phyloP scores from a whole-genome alignment of 2,329 filamentous ascomycete species.

The Anthostomella pinea region DNA sequence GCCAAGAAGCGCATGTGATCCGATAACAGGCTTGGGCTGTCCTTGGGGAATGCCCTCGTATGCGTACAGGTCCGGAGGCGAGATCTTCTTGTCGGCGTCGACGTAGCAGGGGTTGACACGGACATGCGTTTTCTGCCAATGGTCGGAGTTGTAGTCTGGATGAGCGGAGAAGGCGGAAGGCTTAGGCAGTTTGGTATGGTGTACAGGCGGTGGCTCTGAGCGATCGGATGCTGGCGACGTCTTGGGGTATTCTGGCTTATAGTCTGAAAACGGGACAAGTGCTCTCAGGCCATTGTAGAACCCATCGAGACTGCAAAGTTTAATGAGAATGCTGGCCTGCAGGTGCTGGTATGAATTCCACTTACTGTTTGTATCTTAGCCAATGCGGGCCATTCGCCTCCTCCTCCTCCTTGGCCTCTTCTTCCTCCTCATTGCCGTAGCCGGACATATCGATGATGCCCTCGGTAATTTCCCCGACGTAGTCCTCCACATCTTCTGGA shows the following conservation, averaged over 20 bases:
- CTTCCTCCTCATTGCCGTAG: slow-evolving; percentile 2
- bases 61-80: slow-evolving; percentile 61
- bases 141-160: slow-evolving; percentile 56
- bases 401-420: slow-evolving; percentile 15
- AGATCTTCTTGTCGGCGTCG: slow-evolving; percentile 56
- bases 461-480: slow-evolving; percentile 4
- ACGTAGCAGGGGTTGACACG: slow-evolving; percentile 61
- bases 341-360: slow-evolving; percentile 5
- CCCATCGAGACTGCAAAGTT: slow-evolving; percentile 62
- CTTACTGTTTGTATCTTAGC: slow-evolving; percentile 44
- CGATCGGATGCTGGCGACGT: slow-evolving; percentile 10
- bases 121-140: slow-evolving; percentile 52
- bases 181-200: slow-evolving; percentile 39
- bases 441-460: background rate
- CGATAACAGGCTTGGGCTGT: slow-evolving; percentile 74
- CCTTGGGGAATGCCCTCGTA: slow-evolving; percentile 71
- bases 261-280: slow-evolving; percentile 60
- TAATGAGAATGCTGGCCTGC: slow-evolving; percentile 11
- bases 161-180: slow-evolving; percentile 65
- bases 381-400: slow-evolving; percentile 32
- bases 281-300: slow-evolving; percentile 78
- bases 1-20: slow-evolving; percentile 72
- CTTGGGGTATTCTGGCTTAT: slow-evolving; percentile 72
- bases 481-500: slow-evolving; percentile 4
- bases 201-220: slow-evolving; percentile 21